These are phyloP conservation scores for Phytopythium ostracodes DNA, from an alignment of 352 stramenopile species.

Conservation along the genomic window DNA sequence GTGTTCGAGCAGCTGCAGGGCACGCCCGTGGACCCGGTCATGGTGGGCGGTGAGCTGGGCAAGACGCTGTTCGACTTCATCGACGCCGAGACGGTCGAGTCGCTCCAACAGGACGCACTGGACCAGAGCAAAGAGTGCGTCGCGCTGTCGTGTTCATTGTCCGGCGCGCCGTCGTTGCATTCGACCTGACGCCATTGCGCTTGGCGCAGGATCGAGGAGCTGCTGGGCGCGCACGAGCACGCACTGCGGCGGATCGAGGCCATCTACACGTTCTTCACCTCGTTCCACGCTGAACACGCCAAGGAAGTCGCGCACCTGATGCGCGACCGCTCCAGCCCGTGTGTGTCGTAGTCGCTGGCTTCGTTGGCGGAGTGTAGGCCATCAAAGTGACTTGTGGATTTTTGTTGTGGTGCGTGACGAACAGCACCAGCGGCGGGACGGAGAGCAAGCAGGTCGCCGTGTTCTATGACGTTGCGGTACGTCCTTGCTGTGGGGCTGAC, in stretches of 20 bases:
- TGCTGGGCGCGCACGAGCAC: constrained; percentile 54
- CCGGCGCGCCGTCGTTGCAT: background rate
- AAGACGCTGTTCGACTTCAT: constrained; percentile 87
- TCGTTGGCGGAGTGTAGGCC: background rate
- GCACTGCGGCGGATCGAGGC: constrained; percentile 50
- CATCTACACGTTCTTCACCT: constrained; percentile 65
- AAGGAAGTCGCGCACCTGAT: constrained; percentile 27
- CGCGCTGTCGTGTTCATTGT: constrained; percentile 2
- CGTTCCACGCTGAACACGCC: constrained; percentile 42
- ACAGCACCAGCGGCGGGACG: background rate
- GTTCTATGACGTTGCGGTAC: constrained; percentile 42
- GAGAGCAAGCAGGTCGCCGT: constrained; percentile 32
- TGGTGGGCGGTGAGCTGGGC: constrained; percentile 43
- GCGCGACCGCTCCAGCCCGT: constrained; percentile 11
- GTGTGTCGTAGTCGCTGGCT: background rate
- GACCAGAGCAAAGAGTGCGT: constrained; percentile 66
- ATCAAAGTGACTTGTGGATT: background rate
- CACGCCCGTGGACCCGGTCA: constrained; percentile 43
- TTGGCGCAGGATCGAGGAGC: constrained; percentile 55
- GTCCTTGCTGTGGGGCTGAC: too few species aligned
- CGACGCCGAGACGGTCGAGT: constrained; percentile 75
- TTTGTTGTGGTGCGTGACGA: constrained; percentile 11
- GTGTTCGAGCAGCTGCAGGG: constrained; percentile 66
- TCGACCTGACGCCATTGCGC: background rate
- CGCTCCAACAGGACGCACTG: constrained; percentile 68